These are phyloP conservation scores for Helotiales sp. DNA, from an alignment of 2,329 filamentous ascomycete species.

Conservation along the genomic window DNA sequence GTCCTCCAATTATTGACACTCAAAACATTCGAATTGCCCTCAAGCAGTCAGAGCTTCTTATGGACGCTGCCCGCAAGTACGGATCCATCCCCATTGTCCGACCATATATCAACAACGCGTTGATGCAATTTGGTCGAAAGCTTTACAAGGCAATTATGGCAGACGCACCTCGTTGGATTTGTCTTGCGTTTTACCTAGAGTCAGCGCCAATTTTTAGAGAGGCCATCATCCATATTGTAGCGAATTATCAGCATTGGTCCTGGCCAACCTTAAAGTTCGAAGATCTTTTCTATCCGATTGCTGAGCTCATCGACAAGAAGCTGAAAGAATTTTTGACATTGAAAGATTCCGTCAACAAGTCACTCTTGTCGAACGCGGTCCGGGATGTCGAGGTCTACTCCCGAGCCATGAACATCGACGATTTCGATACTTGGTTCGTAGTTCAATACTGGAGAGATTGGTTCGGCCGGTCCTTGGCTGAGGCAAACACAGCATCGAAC, in stretches of 20 bases:
- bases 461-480: conserved; percentile 24
- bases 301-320: conserved; percentile 25
- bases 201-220: conserved; percentile 35
- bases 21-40: conserved; percentile 24
- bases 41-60: conserved; percentile 23
- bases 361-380: conserved; percentile 28
- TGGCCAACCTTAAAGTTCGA: conserved; percentile 3
- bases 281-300: not conserved
- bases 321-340: conserved; percentile 17
- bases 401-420: conserved; percentile 29
- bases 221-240: conserved; percentile 37
- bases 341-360: conserved; percentile 17
- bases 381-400: conserved; percentile 13
- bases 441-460: conserved; percentile 37
- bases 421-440: conserved; percentile 32
- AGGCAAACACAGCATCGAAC: not conserved
- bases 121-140: conserved; percentile 25
- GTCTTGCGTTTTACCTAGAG: conserved; percentile 23
- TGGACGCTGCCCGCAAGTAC: conserved; percentile 22
- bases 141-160: conserved; percentile 28
- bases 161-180: conserved; percentile 35
- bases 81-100: conserved; percentile 15
- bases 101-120: conserved; percentile 16
- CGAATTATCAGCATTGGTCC: conserved; percentile 30
- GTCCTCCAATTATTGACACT: conserved; percentile 21